Conservation (phyloP, 345 rosid species). For the Firmiana major region DNA sequence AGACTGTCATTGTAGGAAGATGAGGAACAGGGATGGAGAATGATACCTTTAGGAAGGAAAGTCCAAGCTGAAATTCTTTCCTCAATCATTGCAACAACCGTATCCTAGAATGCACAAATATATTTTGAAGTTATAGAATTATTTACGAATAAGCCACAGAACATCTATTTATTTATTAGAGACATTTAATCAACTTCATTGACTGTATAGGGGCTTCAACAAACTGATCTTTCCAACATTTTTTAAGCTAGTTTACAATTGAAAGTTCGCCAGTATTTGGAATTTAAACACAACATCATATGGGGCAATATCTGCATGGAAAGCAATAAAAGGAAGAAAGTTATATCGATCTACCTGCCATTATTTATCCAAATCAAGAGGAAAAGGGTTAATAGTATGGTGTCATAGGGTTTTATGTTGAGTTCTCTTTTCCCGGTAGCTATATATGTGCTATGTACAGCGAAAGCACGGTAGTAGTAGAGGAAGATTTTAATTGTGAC, state of each 20-base stretch:
- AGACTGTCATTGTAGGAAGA: background rate
- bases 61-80: conserved; percentile 87
- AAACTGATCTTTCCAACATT: background rate
- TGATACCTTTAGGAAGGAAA: conserved; percentile 71
- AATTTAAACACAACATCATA: background rate
- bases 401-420: background rate
- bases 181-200: background rate
- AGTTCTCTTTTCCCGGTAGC: background rate
- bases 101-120: conserved; percentile 44
- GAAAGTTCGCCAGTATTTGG: conserved; percentile 15
- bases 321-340: conserved; percentile 44
- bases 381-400: background rate
- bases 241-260: background rate
- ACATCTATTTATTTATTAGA: background rate
- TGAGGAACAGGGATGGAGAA: background rate
- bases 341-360: background rate
- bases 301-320: background rate
- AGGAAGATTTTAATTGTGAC: background rate
- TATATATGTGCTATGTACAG: background rate
- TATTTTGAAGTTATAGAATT: conserved; percentile 7
- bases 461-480: background rate
- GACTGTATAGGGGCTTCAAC: background rate
- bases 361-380: background rate
- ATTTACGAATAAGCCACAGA: background rate
- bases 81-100: conserved; percentile 54